Conservation (phyloP, 192 early-diverging fungal species). For the Coemansia sp. region DNA sequence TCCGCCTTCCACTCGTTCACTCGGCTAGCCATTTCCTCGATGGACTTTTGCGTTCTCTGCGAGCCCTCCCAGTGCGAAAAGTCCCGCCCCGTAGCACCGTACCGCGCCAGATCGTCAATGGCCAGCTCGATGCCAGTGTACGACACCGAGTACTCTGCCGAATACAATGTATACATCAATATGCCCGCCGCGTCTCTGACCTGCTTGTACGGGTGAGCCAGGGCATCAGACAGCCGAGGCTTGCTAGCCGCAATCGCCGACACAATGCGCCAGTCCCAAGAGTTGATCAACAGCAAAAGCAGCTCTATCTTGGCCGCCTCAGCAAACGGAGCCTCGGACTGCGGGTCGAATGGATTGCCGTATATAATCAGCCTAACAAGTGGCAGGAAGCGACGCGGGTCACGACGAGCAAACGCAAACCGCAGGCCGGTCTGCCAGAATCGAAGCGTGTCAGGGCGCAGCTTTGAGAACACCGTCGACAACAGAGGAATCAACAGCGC, state of each 20-base stretch:
- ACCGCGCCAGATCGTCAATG: slow-evolving; percentile 39
- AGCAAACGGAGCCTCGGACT: slow-evolving; percentile 79
- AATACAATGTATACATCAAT: slow-evolving; percentile 68
- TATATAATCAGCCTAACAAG: slow-evolving; percentile 73
- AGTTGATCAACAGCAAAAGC: slow-evolving; percentile 61
- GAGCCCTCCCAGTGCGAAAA: slow-evolving; percentile 52
- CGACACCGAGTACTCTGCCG: slow-evolving; percentile 65
- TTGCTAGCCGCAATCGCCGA: slow-evolving; percentile 36
- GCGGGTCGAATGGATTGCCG: slow-evolving; percentile 65
- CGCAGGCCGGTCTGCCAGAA: slow-evolving; percentile 79
- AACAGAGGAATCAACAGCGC: slow-evolving; percentile 68
- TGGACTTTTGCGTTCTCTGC: slow-evolving; percentile 25
- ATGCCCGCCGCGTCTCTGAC: slow-evolving; percentile 80
- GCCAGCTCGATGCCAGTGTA: slow-evolving; percentile 53
- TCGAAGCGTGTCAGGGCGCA: slow-evolving; percentile 72
- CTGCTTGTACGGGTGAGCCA: slow-evolving; percentile 88
- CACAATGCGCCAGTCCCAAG: slow-evolving; percentile 75
- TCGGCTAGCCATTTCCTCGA: slow-evolving; percentile 26
- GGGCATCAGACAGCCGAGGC: slow-evolving; percentile 44
- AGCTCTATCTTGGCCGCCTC: slow-evolving; percentile 84
- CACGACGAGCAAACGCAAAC: slow-evolving; percentile 66
- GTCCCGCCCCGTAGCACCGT: slow-evolving; percentile 49
- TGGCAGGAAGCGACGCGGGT: slow-evolving; percentile 79
- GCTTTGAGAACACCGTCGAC: slow-evolving; percentile 60
- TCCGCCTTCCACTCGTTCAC: slow-evolving; percentile 40